Percentiles rank a stretch among this genome's conserved stretches.
phyloP scores from a whole-genome alignment of 768 basidiomycete species.

The Boletus speciosus region DNA sequence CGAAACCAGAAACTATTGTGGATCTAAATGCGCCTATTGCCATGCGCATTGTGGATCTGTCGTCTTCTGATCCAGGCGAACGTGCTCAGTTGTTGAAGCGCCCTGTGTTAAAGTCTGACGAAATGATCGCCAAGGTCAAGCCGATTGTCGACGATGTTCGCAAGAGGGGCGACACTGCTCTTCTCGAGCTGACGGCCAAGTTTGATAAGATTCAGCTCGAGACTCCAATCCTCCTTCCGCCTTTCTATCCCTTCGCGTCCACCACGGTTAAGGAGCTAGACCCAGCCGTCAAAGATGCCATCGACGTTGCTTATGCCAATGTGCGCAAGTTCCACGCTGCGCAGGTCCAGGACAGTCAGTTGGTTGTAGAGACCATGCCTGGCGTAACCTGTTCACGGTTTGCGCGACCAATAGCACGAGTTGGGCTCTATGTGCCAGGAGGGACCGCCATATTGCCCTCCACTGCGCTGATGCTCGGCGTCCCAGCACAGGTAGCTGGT shows the following conservation, averaged over 20 bases:
- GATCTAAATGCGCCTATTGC: slow-evolving; percentile 52
- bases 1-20: slow-evolving; percentile 19
- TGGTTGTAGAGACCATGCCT: slow-evolving; percentile 95
- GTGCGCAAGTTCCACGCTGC: slow-evolving; percentile 90
- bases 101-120: slow-evolving; percentile 74
- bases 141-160: slow-evolving; percentile 93
- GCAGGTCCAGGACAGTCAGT: slow-evolving; percentile 64
- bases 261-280: slow-evolving; percentile 59
- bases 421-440: slow-evolving; percentile 95
- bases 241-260: slow-evolving; percentile 48
- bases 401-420: slow-evolving; percentile 90
- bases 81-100: slow-evolving; percentile 74
- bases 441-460: slow-evolving; percentile 96
- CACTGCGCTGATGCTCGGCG: slow-evolving; percentile 96
- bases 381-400: slow-evolving; percentile 96
- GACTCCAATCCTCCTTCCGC: slow-evolving; percentile 72
- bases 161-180: slow-evolving; percentile 76
- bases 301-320: slow-evolving; percentile 88
- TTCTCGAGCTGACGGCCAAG: slow-evolving; percentile 86
- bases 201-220: slow-evolving; percentile 81
- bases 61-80: slow-evolving; percentile 44
- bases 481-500: slow-evolving; percentile 96
- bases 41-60: slow-evolving; percentile 73
- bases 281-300: slow-evolving; percentile 68
- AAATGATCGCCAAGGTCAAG: slow-evolving; percentile 76